Percentiles rank a stretch among this genome's conserved stretches.
Evolutionary conservation across 768 basidiomycete genomes (phyloP).

Genomic region (Pleurotus citrinopileatus): DNA sequence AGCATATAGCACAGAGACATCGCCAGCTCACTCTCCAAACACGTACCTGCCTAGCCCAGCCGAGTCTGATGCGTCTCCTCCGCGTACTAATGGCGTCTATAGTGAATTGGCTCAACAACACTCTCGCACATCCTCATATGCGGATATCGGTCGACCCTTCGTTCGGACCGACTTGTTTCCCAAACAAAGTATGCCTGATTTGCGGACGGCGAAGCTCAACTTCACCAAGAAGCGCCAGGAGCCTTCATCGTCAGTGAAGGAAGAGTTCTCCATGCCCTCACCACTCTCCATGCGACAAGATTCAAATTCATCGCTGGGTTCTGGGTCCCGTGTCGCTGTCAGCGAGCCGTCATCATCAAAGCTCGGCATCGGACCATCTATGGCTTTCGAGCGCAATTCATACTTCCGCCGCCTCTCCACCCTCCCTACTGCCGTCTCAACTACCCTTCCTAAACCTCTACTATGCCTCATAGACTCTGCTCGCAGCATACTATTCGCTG

Average conservation of each 20-base stretch:
- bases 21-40: constrained; percentile 51
- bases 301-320: constrained; percentile 36
- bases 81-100: constrained; percentile 27
- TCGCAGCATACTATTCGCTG: constrained; percentile 87
- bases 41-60: constrained; percentile 56
- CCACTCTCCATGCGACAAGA: constrained; percentile 44
- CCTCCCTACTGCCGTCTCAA: constrained; percentile 59
- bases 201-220: constrained; percentile 52
- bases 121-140: constrained; percentile 50
- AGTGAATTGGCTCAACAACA: constrained; percentile 35
- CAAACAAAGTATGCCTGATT: constrained; percentile 88
- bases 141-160: constrained; percentile 32
- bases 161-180: constrained; percentile 35
- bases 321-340: constrained; percentile 17
- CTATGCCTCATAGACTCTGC: constrained; percentile 79
- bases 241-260: constrained; percentile 21
- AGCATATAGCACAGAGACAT: constrained; percentile 35
- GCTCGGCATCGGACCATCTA: constrained; percentile 47
- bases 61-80: constrained; percentile 43
- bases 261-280: constrained; percentile 35
- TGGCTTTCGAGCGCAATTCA: constrained; percentile 81
- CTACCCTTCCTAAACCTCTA: constrained; percentile 68
- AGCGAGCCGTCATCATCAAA: constrained; percentile 35
- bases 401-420: constrained; percentile 94
- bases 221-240: constrained; percentile 26